Conservation (phyloP, 2,329 filamentous ascomycete genomes). For the Rhinocladiella mackenziei region DNA sequence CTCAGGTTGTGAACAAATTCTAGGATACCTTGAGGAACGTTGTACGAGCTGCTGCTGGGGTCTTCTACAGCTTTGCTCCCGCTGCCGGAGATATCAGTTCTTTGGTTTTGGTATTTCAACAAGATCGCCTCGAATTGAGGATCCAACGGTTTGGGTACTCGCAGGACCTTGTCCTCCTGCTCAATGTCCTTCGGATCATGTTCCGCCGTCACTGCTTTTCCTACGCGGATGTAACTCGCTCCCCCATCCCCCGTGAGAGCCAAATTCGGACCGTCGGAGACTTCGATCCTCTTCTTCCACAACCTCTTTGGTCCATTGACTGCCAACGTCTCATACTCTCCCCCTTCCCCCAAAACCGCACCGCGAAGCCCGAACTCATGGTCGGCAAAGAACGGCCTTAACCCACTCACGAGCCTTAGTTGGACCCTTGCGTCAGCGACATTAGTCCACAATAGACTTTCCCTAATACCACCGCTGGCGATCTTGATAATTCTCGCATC, state of each 20-base stretch:
- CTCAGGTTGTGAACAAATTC: constrained; percentile 10
- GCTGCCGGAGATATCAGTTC: no score
- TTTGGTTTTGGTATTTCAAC: constrained; percentile 6
- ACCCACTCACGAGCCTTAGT: constrained; percentile 46
- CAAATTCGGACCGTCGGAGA: constrained; percentile 53
- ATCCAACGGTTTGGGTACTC: constrained; percentile 49
- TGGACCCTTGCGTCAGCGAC: constrained; percentile 57
- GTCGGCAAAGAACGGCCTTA: constrained; percentile 54
- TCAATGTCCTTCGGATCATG: constrained; percentile 34
- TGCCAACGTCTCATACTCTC: constrained; percentile 92
- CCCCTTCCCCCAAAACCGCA: constrained; percentile 82
- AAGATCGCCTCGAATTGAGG: constrained; percentile 50
- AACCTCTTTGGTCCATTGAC: constrained; percentile 70
- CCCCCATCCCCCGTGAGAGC: constrained; percentile 69
- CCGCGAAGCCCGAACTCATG: constrained; percentile 54
- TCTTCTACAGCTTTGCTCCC: no score
- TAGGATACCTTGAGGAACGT: no score
- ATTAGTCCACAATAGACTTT: constrained; percentile 73
- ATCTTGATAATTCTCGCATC: constrained; percentile 95
- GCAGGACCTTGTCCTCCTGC: background rate
- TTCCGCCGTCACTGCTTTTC: constrained; percentile 51
- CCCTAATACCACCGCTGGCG: constrained; percentile 81
- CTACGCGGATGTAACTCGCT: constrained; percentile 66
- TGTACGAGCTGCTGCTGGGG: no score
- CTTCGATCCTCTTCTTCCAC: constrained; percentile 67